Base-by-base conservation (phyloP, 768 basidiomycete genomes). In the Lactifluus rugatus region DNA sequence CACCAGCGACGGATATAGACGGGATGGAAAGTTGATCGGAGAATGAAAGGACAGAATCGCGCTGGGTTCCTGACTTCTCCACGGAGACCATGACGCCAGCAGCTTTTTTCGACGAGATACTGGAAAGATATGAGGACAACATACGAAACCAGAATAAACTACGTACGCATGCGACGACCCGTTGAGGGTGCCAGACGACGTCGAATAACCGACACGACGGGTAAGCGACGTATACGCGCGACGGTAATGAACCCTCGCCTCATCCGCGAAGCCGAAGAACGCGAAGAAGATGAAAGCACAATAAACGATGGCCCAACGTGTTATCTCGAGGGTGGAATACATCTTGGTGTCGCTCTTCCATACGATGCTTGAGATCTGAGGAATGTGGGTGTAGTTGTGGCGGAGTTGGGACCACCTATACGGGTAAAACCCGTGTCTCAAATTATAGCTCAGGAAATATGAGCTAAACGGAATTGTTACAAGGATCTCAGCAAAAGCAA, bases 351-450 rank as follows among this genome's bases (percentile, higher is more conserved):
- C 42, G 1, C 23, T 51, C 26, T 70, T 66, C 80, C 80, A 83
- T 2, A 72, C 0, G 16, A 72, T 31, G 0, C 71, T 58, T 0
- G 79, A 74, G 45, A 68, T 54, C 37, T 71, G 70, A 0, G 59
- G 63, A 5, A 84, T 67, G 7, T 73, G 71, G 2, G 68, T 73
- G 64, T 74, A 82, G 39, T 75, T 64, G 25, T 58, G 74, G 64
- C 87, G 86, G 0, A 78, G 74, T 62, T 78, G 72, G 0, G 65
- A 71, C 77, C 81, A 81, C 28, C 76, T 75, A 0, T 76, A 84
- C 1, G 73, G 72, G 0, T 52, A 42, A 5, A 79, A 46, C 0
- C 66, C 67, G 0, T 3, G 5, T 2, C 17, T 16, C 16, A 39
- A 6, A 5, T 5, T 7, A 11, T 16, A 9, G 34, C 9, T 34